Base-by-base conservation (phyloP, 768 basidiomycete species). In the Dacryopinax spathularia region DNA sequence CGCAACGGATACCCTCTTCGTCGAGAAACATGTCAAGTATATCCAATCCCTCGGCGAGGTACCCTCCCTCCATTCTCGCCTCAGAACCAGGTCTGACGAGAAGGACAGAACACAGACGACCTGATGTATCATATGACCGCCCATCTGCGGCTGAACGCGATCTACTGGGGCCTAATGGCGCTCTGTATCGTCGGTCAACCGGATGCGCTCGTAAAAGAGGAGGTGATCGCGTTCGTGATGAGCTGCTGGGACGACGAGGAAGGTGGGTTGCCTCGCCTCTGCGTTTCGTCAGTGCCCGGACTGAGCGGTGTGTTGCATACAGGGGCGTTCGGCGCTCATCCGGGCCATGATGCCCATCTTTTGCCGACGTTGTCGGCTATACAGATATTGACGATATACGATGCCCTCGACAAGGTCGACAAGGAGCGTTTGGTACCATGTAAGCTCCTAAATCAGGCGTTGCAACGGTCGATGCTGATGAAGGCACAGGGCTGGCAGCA, bases 141-240 rank as follows among this genome's bases (percentile, higher is more conserved):
- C 13, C 96, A 99, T 74, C 81, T 98, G 6, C 88, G 95, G 6
- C 78, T 99, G 75, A 98, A 97, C 73, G 95, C 93, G 1, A 79
- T 98, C 7, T 99, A 96, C 74, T 99, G 96, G 96, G 96, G 92
- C 7, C 77, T 93, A 37, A 91, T 88, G 0, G 92, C 96, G 0
- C 76, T 95, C 1, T 88, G 81, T 35, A 78, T 92, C 48, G 88
- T 98, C 85, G 82, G 80, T 0, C 81, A 81, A 44, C 77, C 83
- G 62, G 87, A 93, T 60, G 91, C 91, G 0, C 77, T 99, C 61
- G 81, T 88, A 68, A 76, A 85, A 37, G 84, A 91, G 27, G 91
- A 91, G 66, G 89, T 89, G 81, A 81, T 98, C 33, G 80, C 80
- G 1, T 98, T 89, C 72, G 91, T 97, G 61, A 82, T 93, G 84